Evolutionary conservation across 176 grass and related monocot genomes (phyloP).

Genomic region (Eleusine coracana): DNA sequence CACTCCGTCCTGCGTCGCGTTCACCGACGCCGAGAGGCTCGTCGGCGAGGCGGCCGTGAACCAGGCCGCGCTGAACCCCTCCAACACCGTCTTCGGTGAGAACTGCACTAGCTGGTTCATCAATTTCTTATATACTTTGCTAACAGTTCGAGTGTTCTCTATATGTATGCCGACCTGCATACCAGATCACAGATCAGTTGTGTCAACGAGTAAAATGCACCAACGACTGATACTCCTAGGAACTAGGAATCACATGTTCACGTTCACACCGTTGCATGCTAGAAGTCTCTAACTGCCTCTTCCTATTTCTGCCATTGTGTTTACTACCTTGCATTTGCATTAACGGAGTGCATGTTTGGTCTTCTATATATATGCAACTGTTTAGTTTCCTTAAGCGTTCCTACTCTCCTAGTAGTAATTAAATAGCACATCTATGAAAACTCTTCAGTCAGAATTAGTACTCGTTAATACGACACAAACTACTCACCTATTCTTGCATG

Average conservation of each 20-base stretch:
- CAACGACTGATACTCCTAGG: too few relatives aligned
- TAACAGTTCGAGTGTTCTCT: not conserved
- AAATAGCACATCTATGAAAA: not conserved
- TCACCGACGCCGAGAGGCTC: conserved; percentile 52
- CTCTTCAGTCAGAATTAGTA: too few relatives aligned
- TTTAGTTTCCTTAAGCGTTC: not conserved
- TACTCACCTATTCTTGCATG: too few relatives aligned
- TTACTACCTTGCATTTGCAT: not conserved
- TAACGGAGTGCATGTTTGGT: not conserved
- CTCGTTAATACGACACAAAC: too few relatives aligned
- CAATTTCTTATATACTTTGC: not conserved
- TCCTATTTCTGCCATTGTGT: not conserved
- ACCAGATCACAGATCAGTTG: not conserved
- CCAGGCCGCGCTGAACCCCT: conserved; percentile 57
- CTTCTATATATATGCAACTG: not conserved
- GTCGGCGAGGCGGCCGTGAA: conserved; percentile 70
- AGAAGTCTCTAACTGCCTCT: not conserved
- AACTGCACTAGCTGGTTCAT: not conserved
- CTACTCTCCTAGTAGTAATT: not conserved
- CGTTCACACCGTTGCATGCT: too few relatives aligned
- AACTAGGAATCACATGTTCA: too few relatives aligned
- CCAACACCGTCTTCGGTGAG: conserved; percentile 49
- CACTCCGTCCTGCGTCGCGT: conserved; percentile 65
- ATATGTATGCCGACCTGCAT: not conserved
- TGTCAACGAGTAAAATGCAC: too few relatives aligned